Conservation (phyloP, 1,284 basidiomycete species). For the Moesziomyces antarcticus region DNA sequence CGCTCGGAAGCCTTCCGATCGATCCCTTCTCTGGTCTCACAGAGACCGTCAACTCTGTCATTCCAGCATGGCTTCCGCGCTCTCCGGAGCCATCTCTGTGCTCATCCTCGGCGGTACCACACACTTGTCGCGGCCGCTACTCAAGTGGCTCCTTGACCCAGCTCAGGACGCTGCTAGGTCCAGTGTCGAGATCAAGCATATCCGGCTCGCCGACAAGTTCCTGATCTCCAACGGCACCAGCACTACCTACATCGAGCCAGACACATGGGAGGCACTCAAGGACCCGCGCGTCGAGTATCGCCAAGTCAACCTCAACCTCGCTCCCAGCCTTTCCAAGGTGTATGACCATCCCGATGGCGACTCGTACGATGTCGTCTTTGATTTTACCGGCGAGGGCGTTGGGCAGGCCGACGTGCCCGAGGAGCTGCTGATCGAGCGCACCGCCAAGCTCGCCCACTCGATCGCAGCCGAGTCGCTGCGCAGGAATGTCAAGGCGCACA, state of each 20-base stretch:
- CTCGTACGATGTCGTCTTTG: slow-evolving; percentile 53
- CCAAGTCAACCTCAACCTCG: slow-evolving; percentile 51
- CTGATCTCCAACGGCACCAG: slow-evolving; percentile 32
- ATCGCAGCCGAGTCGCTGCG: slow-evolving; percentile 36
- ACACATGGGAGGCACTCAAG: slow-evolving; percentile 28
- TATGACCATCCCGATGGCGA: slow-evolving; percentile 34
- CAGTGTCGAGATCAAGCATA: slow-evolving; percentile 25
- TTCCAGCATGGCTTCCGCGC: slow-evolving; percentile 6
- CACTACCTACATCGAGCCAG: slow-evolving; percentile 46
- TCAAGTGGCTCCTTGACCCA: slow-evolving; percentile 37
- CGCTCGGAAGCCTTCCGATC: too few relatives aligned
- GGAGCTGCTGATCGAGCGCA: slow-evolving; percentile 50
- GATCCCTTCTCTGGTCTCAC: neutral
- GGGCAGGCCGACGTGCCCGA: slow-evolving; percentile 29
- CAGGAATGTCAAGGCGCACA: slow-evolving; percentile 43
- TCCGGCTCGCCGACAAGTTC: slow-evolving; percentile 57
- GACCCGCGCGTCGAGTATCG: slow-evolving; percentile 54
- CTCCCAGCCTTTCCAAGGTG: slow-evolving; percentile 18
- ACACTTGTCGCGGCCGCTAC: slow-evolving; percentile 43
- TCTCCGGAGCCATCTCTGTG: slow-evolving; percentile 36
- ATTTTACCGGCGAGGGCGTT: slow-evolving; percentile 56
- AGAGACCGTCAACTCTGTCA: too few relatives aligned
- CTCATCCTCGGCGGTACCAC: slow-evolving; percentile 52
- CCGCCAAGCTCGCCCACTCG: slow-evolving; percentile 41
- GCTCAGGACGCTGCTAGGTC: slow-evolving; percentile 4